These are phyloP conservation scores for Kluyveromyces sp. DNA, from an alignment of 1,139 yeast genomes.

Conservation along the genomic window DNA sequence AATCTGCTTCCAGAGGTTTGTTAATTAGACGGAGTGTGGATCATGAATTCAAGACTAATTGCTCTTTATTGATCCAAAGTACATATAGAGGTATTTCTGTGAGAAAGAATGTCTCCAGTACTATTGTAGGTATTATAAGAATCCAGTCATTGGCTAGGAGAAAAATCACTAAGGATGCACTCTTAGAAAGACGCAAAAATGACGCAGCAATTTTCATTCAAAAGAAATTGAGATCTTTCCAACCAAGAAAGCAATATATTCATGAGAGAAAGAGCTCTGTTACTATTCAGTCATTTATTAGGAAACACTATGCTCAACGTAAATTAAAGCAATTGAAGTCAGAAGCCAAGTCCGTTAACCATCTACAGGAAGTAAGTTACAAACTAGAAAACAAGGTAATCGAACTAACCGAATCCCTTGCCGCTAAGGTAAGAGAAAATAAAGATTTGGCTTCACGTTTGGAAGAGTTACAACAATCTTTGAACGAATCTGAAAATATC, in stretches of 20 bases:
- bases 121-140: slow-evolving; percentile 44
- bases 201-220: slow-evolving; percentile 68
- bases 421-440: slow-evolving; percentile 73
- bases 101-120: slow-evolving; percentile 39
- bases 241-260: slow-evolving; percentile 23
- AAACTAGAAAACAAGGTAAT: slow-evolving; percentile 92
- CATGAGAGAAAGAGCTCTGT: slow-evolving; percentile 44
- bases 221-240: slow-evolving; percentile 30
- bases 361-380: slow-evolving; percentile 84
- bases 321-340: slow-evolving; percentile 57
- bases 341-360: slow-evolving; percentile 88
- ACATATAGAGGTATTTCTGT: slow-evolving; percentile 57
- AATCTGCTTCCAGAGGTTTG: slow-evolving; percentile 57
- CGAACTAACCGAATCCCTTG: slow-evolving; percentile 78
- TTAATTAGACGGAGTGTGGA: slow-evolving; percentile 51
- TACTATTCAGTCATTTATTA: slow-evolving; percentile 65
- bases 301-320: slow-evolving; percentile 66
- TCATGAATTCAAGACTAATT: slow-evolving; percentile 49
- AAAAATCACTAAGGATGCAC: slow-evolving; percentile 44
- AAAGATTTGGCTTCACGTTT: slow-evolving; percentile 61
- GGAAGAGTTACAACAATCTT: slow-evolving; percentile 44
- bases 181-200: slow-evolving; percentile 42
- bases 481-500: slow-evolving; percentile 51
- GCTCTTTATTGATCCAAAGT: slow-evolving; percentile 71
- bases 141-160: slow-evolving; percentile 72